Evolutionary conservation across 495 filamentous ascomycete species (phyloP), one percentile per base, ranked within the genome.

Genomic region (Xylaria telfairii): DNA sequence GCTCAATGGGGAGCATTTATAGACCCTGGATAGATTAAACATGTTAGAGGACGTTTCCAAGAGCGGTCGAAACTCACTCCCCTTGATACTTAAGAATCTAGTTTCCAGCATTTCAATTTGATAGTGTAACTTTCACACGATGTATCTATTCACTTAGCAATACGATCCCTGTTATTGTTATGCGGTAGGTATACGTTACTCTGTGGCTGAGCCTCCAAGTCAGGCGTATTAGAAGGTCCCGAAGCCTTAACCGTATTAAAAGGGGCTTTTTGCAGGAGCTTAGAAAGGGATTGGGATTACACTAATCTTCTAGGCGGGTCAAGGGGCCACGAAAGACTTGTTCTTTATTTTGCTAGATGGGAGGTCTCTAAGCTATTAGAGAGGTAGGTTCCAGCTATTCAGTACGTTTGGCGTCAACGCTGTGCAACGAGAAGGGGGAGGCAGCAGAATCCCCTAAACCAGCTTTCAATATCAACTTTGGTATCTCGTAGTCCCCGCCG

Each of bases 401-500:
- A n/a, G n/a, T n/a, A n/a, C n/a, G n/a, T n/a, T n/a, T n/a, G n/a
- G n/a, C n/a, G n/a, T n/a, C n/a, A n/a, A 44, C 59, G 26, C 12
- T 63, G 26, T 63, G 60, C 12, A 63, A n/a, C 2, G 60, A 47
- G 41, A 63, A 47, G 3, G 15, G 13, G 12, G 60, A 63, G 32
- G 9, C 60, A 30, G 37, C 46, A 63, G 60, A 12, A 46, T 28
- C 60, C 10, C 60, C 60, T 15, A 47, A 28, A 5, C n/a, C 17
- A 30, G 41, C 6, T n/a, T 63, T 63, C 21, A 63, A 41, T 2
- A 24, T 63, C 1, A 63, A 19, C 26, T 39, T n/a, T 13, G 60
- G 60, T 7, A 63, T 63, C 13, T 63, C 60, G 17, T 63, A 63
- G 9, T 63, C 60, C 2, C 60, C 60, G 2, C 60, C 60, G 15